These are phyloP conservation scores for Neofusicoccum parvum DNA, from an alignment of 2,329 filamentous ascomycete species.

Conservation along the genomic window DNA sequence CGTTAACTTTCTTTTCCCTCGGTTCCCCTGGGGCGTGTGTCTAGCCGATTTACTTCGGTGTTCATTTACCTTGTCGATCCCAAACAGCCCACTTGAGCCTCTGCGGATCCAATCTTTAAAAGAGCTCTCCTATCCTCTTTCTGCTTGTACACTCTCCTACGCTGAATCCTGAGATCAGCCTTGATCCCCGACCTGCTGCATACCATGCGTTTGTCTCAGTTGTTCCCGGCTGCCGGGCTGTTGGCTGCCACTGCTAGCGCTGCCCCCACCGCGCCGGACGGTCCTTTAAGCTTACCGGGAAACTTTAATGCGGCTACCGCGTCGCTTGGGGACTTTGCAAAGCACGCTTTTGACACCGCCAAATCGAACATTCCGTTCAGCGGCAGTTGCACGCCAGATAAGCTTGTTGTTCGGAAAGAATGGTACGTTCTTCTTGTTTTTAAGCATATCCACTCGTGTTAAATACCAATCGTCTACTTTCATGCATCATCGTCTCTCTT, in stretches of 20 bases:
- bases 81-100: not conserved
- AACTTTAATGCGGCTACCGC: slow-evolving; percentile 1
- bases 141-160: not conserved
- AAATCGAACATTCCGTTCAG: not conserved
- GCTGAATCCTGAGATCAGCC: not conserved
- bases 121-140: not conserved
- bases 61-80: not conserved
- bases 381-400: slow-evolving; percentile 9
- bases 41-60: not conserved
- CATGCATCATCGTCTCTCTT: too few relatives aligned
- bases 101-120: not conserved
- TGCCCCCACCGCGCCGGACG: not conserved
- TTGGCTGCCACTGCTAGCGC: not conserved
- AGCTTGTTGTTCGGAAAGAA: slow-evolving; percentile 17
- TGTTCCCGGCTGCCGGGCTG: not conserved
- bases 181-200: not conserved
- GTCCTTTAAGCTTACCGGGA: not conserved
- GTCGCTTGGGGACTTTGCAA: not conserved
- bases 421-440: not conserved
- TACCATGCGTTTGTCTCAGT: not conserved
- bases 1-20: not conserved
- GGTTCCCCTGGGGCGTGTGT: not conserved
- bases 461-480: too few relatives aligned
- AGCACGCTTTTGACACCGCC: not conserved
- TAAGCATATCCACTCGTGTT: not conserved